Base-by-base conservation (phyloP, 768 basidiomycete genomes). In the Boletus reticuloceps region DNA sequence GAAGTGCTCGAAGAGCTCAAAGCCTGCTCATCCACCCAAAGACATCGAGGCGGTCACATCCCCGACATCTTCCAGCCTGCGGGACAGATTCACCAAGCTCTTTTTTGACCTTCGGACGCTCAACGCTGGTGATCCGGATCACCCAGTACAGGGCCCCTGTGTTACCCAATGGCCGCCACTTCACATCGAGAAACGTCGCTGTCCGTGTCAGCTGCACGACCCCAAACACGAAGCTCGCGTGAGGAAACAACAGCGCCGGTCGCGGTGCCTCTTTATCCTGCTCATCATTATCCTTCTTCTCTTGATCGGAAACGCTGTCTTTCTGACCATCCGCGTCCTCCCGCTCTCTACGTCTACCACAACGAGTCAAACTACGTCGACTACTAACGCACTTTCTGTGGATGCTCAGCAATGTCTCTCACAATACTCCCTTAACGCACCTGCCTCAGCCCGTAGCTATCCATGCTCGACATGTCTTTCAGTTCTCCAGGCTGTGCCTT, bases 381-480 rank as follows among this genome's bases (percentile, higher is more conserved):
- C 62, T 16, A 46, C 70, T 6, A n/a, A 57, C 19, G 47, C 53
- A 3, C 71, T 79, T 38, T 76, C 78, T 25, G 67, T 63, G 32
- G 68, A 74, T 55, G 71, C 75, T 20, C 73, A 75, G 56, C 72
- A 77, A 60, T 81, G 80, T 61, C 60, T 81, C 41, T 72, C 74
- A 16, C 73, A 81, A 55, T 81, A 72, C 61, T 72, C 64, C 16
- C 61, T 80, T 43, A 72, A 79, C 40, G 81, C 79, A 2, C 74
- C 79, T 1, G 64, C 72, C 2, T 66, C 73, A 46, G 78, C 80
- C 2, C 54, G 63, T n/a, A 56, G 61, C 6, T 82, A 81, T 58
- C 78, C 79, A 13, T 82, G 80, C 58, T 71, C 72, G 38, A 69
- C 73, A 7, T 82, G 80, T 59, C 69, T 79, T 19, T 62, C 80